Evolutionary conservation across 2,329 filamentous ascomycete species (phyloP), one percentile per base, ranked within the genome.

Genomic region (Fusarium keratoplasticum): DNA sequence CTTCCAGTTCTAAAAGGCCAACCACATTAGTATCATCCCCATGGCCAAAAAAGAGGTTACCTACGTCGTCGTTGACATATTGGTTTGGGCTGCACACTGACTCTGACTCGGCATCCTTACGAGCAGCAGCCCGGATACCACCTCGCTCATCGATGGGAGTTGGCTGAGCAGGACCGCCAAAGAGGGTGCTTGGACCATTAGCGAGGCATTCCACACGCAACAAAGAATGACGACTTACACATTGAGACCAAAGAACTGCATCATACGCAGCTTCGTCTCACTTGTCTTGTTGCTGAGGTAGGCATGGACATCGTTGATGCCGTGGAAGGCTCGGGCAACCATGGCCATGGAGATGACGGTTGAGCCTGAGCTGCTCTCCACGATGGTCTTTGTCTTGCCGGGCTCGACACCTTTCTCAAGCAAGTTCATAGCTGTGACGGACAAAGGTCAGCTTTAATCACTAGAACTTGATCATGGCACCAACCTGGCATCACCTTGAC

Each of bases 341-440:
- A 82, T 80, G 18, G 78, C 80, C 86, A 91, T 87, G 0, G 89
- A 91, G 38, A 90, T 87, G 29, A 90, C 89, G 0, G 90, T 91
- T 0, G 89, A 91, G 0, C 90, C 89, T 1, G 89, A 91, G 77
- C 88, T 90, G 69, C 88, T 88, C 76, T 92, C 90, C 44, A 91
- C 85, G 29, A 91, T 86, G 0, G 86, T 87, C 55, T 87, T 59
- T 84, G 87, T 88, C 71, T 84, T 84, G 14, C 81, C 83, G 0
- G 85, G 82, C 4, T 82, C 79, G 4, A 87, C 82, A 5, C 80
- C 81, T 14, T 85, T 84, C n/a, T 87, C 82, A 18, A 90, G 82
- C 77, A 90, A 83, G 73, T 89, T 88, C 79, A 81, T 77, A 50
- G 80, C 80, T 81, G 4, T 5, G 47, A 16, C n/a, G 59, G 42